Evolutionary conservation across 192 early-diverging fungal species (phyloP), one percentile per base, ranked within the genome.

Genomic region (Podila epigama): DNA sequence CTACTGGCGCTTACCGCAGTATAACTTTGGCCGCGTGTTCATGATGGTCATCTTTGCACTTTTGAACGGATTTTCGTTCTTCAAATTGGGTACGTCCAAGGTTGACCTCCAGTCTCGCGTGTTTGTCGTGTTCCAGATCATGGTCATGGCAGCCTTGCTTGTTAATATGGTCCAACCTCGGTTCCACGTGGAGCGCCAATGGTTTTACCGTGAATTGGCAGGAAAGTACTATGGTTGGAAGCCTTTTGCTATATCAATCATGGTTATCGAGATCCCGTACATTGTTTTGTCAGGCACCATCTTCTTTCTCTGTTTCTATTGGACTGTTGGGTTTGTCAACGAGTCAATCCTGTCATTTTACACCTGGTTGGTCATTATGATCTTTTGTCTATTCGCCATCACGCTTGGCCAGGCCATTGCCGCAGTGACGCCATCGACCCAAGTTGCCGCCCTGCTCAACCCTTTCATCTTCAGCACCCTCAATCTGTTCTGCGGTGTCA

Each of bases 261-360:
- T 91, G 16, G 56, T 86, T 3, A 88, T 89, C 29, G 91, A 95
- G 67, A 80, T 90, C 37, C 93, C 93, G 0, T 95, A 90, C 51
- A 83, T 89, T 2, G 51, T 91, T 25, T 57, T 92, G 32, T 82
- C 84, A 39, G 77, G 86, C 56, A 87, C 92, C 1, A 36, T 84
- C 59, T 92, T 89, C 73, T 92, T 92, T 66, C 69, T 87, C 29
- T 70, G 86, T 44, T 92, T 92, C 62, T 95, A 95, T 80, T 95
- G 89, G 88, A 84, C 88, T 34, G 85, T 87, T 10, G 91, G 90
- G 4, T 83, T 94, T 32, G 85, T 84, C 54, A 60, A 34, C 4
- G 64, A 69, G 5, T 70, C 85, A 16, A 68, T 82, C 50, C 80
- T 86, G 55, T 81, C 79, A 1, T 85, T 87, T 34, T 92, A 84